These are phyloP conservation scores for Ilex paraguariensis DNA, from an alignment of 305 asterid genomes.

Conservation along the genomic window DNA sequence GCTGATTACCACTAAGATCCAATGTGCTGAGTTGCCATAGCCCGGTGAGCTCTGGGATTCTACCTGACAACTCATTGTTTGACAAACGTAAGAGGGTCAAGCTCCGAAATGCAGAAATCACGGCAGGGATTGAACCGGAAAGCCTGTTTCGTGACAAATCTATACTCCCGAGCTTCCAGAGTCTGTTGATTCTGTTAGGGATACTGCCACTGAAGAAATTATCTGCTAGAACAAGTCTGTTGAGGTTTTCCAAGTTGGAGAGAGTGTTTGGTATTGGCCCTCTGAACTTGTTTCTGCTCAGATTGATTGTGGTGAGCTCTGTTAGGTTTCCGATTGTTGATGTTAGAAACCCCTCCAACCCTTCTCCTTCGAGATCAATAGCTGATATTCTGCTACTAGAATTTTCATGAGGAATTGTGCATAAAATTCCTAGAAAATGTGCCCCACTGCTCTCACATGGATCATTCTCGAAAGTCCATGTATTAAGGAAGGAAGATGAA, in stretches of 20 bases:
- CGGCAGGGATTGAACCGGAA: conserved; percentile 33
- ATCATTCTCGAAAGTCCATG: conserved; percentile 41
- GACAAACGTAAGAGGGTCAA: conserved; percentile 25
- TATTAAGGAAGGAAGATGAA: conserved; percentile 29
- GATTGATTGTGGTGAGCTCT: conserved; percentile 29
- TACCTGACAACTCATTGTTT: conserved; percentile 32
- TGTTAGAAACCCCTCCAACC: conserved; percentile 42
- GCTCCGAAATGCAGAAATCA: neutral
- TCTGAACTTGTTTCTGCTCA: conserved; percentile 33
- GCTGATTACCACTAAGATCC: conserved; percentile 31
- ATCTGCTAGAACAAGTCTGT: conserved; percentile 25
- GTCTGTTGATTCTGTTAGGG: neutral
- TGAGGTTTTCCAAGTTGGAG: conserved; percentile 21
- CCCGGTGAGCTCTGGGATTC: conserved; percentile 33
- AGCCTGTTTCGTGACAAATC: conserved; percentile 31
- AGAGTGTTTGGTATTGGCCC: conserved; percentile 38
- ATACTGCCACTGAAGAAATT: conserved; percentile 41
- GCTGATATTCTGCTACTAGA: conserved; percentile 26
- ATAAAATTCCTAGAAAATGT: conserved; percentile 38
- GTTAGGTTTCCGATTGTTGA: conserved; percentile 13
- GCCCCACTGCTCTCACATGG: conserved; percentile 43
- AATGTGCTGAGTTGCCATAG: conserved; percentile 37
- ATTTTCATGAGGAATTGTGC: conserved; percentile 29
- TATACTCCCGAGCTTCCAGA: conserved; percentile 28
- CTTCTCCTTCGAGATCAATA: conserved; percentile 44